A percentile compares a stretch with the other conserved stretches of the same genome.
phyloP scores from a whole-genome alignment of 768 basidiomycete species.

The Pisolithus sp. region DNA sequence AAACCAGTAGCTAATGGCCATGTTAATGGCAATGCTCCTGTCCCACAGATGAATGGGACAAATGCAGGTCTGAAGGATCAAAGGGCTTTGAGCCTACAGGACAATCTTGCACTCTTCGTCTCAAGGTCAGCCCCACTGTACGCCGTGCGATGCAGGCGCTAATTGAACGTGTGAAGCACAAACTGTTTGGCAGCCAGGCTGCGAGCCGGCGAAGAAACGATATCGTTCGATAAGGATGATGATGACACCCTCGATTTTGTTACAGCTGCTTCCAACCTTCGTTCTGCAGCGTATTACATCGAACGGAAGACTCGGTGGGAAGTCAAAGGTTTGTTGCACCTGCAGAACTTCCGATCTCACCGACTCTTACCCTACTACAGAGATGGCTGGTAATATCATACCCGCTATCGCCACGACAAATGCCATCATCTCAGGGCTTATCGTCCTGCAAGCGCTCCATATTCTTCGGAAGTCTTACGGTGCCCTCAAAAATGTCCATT shows the following conservation, averaged over 20 bases:
- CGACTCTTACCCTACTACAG: slow-evolving; percentile 33
- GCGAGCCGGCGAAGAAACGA: slow-evolving; percentile 57
- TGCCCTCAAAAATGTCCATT: slow-evolving; percentile 66
- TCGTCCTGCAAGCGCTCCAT: slow-evolving; percentile 88
- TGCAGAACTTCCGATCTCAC: background rate
- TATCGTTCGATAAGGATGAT: slow-evolving; percentile 96
- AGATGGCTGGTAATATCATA: slow-evolving; percentile 99
- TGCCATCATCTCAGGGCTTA: slow-evolving; percentile 91
- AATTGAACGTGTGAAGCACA: slow-evolving; percentile 44
- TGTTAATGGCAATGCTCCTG: slow-evolving; percentile 10
- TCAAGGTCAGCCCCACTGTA: slow-evolving; percentile 52
- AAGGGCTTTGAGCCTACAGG: slow-evolving; percentile 63
- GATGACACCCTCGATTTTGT: slow-evolving; percentile 97
- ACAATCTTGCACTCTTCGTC: slow-evolving; percentile 78
- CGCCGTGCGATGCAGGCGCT: slow-evolving; percentile 3
- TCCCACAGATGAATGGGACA: slow-evolving; percentile 5
- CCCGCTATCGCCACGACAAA: slow-evolving; percentile 99
- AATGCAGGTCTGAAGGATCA: slow-evolving; percentile 69
- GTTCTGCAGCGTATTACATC: slow-evolving; percentile 87
- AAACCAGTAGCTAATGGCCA: slow-evolving; percentile 22
- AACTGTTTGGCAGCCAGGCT: slow-evolving; percentile 69
- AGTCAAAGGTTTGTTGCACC: slow-evolving; percentile 67
- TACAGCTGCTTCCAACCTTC: slow-evolving; percentile 87
- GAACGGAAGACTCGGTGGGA: slow-evolving; percentile 89
- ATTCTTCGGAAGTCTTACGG: slow-evolving; percentile 63